Evolutionary conservation across 139 green algal genomes (phyloP).

Genomic region (Coccomyxa sp.): DNA sequence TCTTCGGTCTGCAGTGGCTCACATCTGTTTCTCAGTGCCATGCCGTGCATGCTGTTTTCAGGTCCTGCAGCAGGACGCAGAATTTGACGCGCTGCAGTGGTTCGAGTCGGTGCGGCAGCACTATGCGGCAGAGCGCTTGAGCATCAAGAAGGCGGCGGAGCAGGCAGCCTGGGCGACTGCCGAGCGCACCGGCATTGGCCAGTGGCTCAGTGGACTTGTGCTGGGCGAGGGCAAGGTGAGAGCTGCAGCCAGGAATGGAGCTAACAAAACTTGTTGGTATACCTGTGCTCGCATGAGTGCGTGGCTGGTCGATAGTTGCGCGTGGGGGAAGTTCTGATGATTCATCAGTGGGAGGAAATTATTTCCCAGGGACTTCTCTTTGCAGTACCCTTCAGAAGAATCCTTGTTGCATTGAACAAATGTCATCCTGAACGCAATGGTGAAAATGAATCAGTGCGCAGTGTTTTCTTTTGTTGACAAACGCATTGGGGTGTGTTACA

Average conservation of each 20-base stretch:
- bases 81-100: constrained; percentile 13
- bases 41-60: not conserved
- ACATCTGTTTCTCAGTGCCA: too few species aligned
- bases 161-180: not conserved
- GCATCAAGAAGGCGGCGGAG: not conserved
- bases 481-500: not conserved
- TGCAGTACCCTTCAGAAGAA: too few species aligned
- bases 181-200: too few species aligned
- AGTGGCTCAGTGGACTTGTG: not conserved
- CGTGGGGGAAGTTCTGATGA: too few species aligned
- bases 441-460: too few species aligned
- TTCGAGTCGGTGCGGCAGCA: not conserved
- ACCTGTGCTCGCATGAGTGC: too few species aligned
- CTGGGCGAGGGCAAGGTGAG: not conserved
- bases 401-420: too few species aligned
- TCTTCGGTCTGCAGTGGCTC: too few species aligned
- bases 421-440: too few species aligned
- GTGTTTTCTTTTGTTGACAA: not conserved
- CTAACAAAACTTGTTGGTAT: not conserved
- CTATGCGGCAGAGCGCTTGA: not conserved
- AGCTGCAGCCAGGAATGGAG: not conserved
- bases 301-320: too few species aligned
- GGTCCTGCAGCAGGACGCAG: constrained; percentile 11
- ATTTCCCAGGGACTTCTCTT: too few species aligned
- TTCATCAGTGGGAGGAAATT: too few species aligned